Percentiles rank a stretch among this genome's conserved stretches.
These are phyloP conservation scores for Marchantia paleacea DNA, from an alignment of 225 moss, liverwort and hornwort species.

Conservation along the genomic window DNA sequence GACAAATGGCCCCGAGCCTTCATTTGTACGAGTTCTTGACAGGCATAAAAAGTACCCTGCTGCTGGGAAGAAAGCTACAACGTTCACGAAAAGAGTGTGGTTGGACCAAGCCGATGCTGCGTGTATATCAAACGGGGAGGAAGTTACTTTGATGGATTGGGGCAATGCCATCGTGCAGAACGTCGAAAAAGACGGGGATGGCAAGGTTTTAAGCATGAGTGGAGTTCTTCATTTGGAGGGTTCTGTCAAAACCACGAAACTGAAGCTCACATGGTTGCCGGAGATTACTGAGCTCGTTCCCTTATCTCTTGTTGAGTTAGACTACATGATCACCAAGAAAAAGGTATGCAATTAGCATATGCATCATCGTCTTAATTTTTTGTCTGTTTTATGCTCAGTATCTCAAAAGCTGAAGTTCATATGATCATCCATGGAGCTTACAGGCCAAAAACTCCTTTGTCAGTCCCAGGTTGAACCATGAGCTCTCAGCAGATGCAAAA, in stretches of 20 bases:
- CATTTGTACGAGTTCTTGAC: conserved; percentile 54
- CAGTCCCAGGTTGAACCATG: too few species aligned
- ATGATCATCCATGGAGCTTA: too few species aligned
- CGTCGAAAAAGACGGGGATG: conserved; percentile 55
- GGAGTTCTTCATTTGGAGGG: conserved; percentile 73
- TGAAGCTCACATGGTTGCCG: conserved; percentile 74
- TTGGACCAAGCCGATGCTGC: conserved; percentile 66
- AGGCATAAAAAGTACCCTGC: conserved; percentile 73
- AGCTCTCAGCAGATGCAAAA: too few species aligned
- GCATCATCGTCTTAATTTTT: not conserved
- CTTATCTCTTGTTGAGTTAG: conserved; percentile 67
- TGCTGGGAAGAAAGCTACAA: conserved; percentile 75
- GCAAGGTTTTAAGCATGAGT: conserved; percentile 51
- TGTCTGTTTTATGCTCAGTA: not conserved
- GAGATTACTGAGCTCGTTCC: conserved; percentile 70
- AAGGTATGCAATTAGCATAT: conserved; percentile 39
- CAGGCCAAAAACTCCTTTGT: too few species aligned
- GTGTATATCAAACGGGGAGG: conserved; percentile 59
- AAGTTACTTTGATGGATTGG: conserved; percentile 88
- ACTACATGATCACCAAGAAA: conserved; percentile 76
- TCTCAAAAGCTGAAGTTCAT: too few species aligned
- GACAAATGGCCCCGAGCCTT: conserved; percentile 58
- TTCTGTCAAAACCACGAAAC: conserved; percentile 70
- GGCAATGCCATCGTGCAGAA: conserved; percentile 67
- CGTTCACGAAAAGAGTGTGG: conserved; percentile 65